A percentile compares a stretch with the other conserved stretches of the same genome.
These are phyloP conservation scores for Triticum urartu DNA, from an alignment of 176 grass and related monocot species.

Conservation along the genomic window DNA sequence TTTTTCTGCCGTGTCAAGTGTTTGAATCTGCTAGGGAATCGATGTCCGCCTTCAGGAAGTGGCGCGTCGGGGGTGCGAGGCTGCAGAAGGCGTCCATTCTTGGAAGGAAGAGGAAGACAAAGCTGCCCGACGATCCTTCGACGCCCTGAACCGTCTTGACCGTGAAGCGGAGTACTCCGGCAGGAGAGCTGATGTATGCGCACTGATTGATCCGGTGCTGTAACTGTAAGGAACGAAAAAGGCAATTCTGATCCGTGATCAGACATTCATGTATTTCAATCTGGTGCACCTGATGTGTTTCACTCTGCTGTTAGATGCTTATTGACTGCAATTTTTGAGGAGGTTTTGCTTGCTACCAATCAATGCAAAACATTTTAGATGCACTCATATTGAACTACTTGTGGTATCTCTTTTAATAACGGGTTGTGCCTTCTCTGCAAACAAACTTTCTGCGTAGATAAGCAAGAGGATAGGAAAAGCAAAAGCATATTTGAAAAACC, in stretches of 20 bases:
- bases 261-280: background rate
- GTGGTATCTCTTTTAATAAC: too few species aligned
- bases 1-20: conserved; percentile 30
- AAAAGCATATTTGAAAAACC: too few species aligned
- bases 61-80: conserved; percentile 61
- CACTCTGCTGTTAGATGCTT: too few species aligned
- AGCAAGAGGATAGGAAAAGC: too few species aligned
- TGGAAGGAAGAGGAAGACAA: conserved; percentile 79
- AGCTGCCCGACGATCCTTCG: conserved; percentile 36
- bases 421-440: too few species aligned
- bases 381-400: too few species aligned
- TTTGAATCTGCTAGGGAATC: conserved; percentile 77
- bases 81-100: conserved; percentile 78
- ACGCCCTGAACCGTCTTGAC: conserved; percentile 22
- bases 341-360: too few species aligned
- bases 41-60: conserved; percentile 79
- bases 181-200: background rate
- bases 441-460: too few species aligned
- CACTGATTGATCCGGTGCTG: background rate
- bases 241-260: background rate
- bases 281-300: too few species aligned
- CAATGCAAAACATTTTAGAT: too few species aligned
- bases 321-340: too few species aligned
- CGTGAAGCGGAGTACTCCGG: background rate
- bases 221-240: background rate